Evolutionary conservation across 164 flowering plant species (phyloP), one percentile per base, ranked within the genome.

Genomic region (Stephania japonica): DNA sequence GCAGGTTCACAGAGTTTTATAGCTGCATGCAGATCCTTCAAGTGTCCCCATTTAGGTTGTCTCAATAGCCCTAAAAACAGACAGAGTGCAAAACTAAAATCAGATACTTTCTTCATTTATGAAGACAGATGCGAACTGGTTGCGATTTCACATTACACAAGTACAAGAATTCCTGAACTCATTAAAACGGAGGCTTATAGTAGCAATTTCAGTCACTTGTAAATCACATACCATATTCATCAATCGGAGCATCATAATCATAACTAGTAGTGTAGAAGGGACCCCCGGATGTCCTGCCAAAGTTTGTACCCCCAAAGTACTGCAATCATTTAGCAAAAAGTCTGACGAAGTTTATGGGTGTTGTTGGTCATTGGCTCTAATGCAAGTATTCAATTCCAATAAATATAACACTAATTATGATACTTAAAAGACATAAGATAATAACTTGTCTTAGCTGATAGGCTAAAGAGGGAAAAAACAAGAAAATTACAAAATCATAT

Each of bases 21-120:
- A 27, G 93, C 97, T 74, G 90, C 87, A 86, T 95, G 99, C 41
- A 95, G 84, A 84, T 93, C 97, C 79, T 86, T 91, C 83, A 95
- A 81, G 78, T 95, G 99, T 21, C 98, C 97, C 99, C 99, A 95
- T 79, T 93, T 93, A 9, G 99, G 98, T 83, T 95, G 92, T 68
- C 88, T 88, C 62, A 89, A 78, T 19, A 88, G 81, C 66, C 99
- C 99, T 95, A 62, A 24, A 67, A 43, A 38, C n/a, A 50, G n/a
- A 4, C 23, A 56, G n/a, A 56, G n/a, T 32, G 2, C 38, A 32
- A 32, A 32, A 32, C 38, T 32, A 32, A 32, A 32, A 32, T 32
- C 38, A 32, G 38, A 32, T 32, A 2, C 38, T 2, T 32, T 32
- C 38, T 32, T 32, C 3, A 32, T 32, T 32, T 32, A 32, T 4